Base-by-base conservation (phyloP, 345 rosid genomes). In the Corchorus olitorius region DNA sequence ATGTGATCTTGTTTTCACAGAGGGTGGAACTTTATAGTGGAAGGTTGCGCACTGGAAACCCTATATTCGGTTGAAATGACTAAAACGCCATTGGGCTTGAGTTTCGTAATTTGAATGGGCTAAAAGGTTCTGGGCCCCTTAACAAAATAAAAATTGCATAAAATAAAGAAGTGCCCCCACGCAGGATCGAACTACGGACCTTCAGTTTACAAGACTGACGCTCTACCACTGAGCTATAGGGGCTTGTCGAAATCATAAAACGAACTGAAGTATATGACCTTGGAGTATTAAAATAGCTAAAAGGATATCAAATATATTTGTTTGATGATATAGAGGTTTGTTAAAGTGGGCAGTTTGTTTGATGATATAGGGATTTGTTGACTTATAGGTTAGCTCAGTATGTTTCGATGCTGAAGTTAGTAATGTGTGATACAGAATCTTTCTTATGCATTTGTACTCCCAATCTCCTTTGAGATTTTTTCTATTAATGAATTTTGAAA, bases 151-250 rank as follows among this genome's bases (percentile, higher is more conserved):
- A 6, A 17, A 50, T 39, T 8, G 8, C 0, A 63, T 0, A 37
- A 10, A 37, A 41, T n/a, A 0, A 0, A 0, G 0, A 53, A 16
- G 2, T 89, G 94, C 94, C 92, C 91, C 76, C 87, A 87, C 82
- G 91, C 89, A 89, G 86, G 89, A 89, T 90, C 85, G 92, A 89
- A 91, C 93, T 87, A 84, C 92, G 81, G 86, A 89, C 94, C 92
- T 91, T 87, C 90, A 83, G 92, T 89, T 91, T 89, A 84, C 91
- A 86, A 90, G 90, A 88, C 93, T 91, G 89, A 86, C 91, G 93
- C 89, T 91, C 92, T 93, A 88, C 92, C 93, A 89, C 91, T 92
- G 91, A 90, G 92, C 95, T 85, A 92, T 89, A 90, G 76, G 87
- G 91, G 92, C 91, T 20, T 0, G 3, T 59, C 19, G 3, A 9